phyloP scores from a whole-genome alignment of 1,139 yeast genomes.

The Yamadazyma trypodendri region DNA sequence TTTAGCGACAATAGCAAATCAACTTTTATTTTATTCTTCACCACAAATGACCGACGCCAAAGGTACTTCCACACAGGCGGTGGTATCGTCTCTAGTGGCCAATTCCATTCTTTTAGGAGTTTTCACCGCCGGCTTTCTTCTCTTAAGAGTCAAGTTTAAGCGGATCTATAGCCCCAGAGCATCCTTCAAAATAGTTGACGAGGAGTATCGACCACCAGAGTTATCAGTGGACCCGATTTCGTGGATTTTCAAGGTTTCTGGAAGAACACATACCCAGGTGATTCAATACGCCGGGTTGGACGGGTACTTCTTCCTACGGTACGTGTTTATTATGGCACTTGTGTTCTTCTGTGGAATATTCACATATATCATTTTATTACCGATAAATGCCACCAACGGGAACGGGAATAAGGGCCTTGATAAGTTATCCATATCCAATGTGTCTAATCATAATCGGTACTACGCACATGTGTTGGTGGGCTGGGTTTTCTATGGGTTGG shows the following conservation, averaged over 20 bases:
- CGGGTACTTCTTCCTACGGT: constrained; percentile 68
- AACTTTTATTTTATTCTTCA: no score
- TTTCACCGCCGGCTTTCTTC: constrained; percentile 52
- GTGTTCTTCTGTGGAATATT: constrained; percentile 39
- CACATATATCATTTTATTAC: constrained; percentile 58
- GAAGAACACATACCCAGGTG: constrained; percentile 62
- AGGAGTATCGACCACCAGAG: constrained; percentile 60
- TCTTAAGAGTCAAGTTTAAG: constrained; percentile 53
- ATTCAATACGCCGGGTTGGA: constrained; percentile 75
- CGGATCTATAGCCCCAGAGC: constrained; percentile 72
- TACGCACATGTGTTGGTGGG: constrained; percentile 85
- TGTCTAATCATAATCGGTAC: constrained; percentile 55
- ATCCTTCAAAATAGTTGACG: constrained; percentile 55
- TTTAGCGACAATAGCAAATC: background rate
- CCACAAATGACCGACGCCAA: constrained; percentile 27
- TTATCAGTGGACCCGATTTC: constrained; percentile 61
- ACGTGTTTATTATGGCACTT: constrained; percentile 45
- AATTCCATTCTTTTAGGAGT: constrained; percentile 54
- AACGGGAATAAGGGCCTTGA: constrained; percentile 62
- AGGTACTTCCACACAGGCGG: constrained; percentile 60
- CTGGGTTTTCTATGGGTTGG: constrained; percentile 72
- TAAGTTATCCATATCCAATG: constrained; percentile 74
- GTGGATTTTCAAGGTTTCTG: constrained; percentile 58
- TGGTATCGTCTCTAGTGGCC: constrained; percentile 56
- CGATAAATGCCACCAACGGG: constrained; percentile 66